Evolutionary conservation across 306 rosid species (phyloP).

Genomic region (Sicyos edulis): DNA sequence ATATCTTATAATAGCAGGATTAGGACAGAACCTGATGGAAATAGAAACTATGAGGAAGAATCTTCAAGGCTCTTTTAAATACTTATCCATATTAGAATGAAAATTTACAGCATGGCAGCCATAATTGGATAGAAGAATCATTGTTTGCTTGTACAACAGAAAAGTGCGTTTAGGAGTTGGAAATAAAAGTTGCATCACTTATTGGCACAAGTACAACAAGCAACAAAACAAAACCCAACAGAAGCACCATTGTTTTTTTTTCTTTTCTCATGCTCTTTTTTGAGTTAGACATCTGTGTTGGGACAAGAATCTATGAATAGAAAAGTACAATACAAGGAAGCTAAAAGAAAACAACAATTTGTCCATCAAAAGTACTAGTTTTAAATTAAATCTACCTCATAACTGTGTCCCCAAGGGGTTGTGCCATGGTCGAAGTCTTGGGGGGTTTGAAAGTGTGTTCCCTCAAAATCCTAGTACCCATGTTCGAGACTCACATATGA

Average conservation of each 20-base stretch:
- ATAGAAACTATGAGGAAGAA: slow-evolving; percentile 10
- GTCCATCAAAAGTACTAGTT: neutral
- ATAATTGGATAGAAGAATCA: neutral
- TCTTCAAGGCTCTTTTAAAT: neutral
- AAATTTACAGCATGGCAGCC: neutral
- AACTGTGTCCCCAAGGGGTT: too few species aligned
- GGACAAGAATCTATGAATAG: slow-evolving; percentile 7
- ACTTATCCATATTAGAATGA: neutral
- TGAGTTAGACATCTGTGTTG: slow-evolving; percentile 1
- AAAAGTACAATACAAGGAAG: neutral
- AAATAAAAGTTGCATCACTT: neutral
- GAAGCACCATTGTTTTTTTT: neutral
- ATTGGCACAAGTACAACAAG: slow-evolving; percentile 1
- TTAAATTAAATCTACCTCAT: neutral
- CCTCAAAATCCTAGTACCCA: too few species aligned
- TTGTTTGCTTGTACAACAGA: slow-evolving; percentile 14
- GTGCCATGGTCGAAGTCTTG: too few species aligned
- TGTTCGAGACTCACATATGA: too few species aligned
- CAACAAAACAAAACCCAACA: slow-evolving; percentile 9
- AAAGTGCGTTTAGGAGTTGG: slow-evolving; percentile 4
- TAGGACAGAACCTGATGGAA: neutral
- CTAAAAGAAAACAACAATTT: neutral
- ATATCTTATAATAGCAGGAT: neutral
- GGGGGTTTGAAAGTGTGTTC: too few species aligned
- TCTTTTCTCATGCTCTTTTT: neutral